Evolutionary conservation across 2,329 filamentous ascomycete genomes (phyloP).

Genomic region (Purpureocillium takamizusanense): DNA sequence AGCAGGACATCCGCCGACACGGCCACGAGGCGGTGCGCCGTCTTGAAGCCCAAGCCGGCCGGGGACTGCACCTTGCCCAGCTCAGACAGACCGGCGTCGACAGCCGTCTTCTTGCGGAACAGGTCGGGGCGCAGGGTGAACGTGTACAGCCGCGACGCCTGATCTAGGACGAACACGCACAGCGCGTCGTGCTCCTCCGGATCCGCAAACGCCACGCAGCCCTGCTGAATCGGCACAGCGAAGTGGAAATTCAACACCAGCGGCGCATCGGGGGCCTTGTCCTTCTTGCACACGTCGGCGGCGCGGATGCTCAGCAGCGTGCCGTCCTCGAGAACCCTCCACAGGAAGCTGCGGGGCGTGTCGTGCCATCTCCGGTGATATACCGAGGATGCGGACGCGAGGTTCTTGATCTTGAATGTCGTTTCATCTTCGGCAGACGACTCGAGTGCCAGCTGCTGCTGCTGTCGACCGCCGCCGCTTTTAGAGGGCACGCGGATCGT

Average conservation of each 20-base stretch:
- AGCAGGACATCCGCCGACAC: constrained; percentile 66
- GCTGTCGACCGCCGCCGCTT: constrained; percentile 34
- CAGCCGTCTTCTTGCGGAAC: constrained; percentile 60
- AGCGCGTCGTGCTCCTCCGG: constrained; percentile 68
- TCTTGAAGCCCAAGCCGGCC: constrained; percentile 66
- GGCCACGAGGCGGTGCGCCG: constrained; percentile 73
- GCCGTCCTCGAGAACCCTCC: constrained; percentile 77
- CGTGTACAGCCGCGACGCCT: constrained; percentile 71
- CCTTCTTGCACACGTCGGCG: constrained; percentile 68
- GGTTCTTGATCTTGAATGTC: constrained; percentile 60
- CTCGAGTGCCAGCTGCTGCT: constrained; percentile 24
- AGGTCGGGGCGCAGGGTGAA: constrained; percentile 75
- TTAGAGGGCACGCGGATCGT: constrained; percentile 58
- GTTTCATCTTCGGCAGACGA: constrained; percentile 56
- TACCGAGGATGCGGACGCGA: constrained; percentile 72
- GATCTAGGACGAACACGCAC: constrained; percentile 71
- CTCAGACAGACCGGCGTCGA: constrained; percentile 66
- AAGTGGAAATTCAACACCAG: constrained; percentile 74
- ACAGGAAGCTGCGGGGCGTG: constrained; percentile 79
- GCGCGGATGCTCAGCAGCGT: constrained; percentile 74
- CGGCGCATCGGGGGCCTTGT: constrained; percentile 57
- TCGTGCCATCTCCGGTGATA: constrained; percentile 72
- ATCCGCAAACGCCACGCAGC: constrained; percentile 78
- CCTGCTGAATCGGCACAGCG: constrained; percentile 59
- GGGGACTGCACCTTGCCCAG: constrained; percentile 68